Percentiles rank a stretch among this genome's conserved stretches.
These are phyloP conservation scores for Termitomyces sp. DNA, from an alignment of 768 basidiomycete genomes.

Conservation along the genomic window DNA sequence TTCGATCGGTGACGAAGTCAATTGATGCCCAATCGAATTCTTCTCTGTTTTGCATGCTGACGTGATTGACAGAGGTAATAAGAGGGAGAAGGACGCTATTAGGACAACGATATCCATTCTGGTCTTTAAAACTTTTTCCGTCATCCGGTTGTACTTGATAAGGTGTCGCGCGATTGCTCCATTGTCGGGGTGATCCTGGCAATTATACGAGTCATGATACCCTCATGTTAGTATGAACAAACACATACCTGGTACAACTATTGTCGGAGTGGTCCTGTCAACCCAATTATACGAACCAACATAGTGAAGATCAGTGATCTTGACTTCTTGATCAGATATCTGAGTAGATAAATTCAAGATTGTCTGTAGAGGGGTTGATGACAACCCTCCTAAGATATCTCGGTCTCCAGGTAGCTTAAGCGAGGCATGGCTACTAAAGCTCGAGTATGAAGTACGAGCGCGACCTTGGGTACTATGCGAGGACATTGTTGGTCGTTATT, in stretches of 20 bases:
- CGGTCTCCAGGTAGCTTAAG: constrained; percentile 16
- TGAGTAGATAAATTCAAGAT: constrained; percentile 16
- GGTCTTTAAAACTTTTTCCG: constrained; percentile 47
- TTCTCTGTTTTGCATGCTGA: constrained; percentile 23
- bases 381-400: constrained; percentile 30
- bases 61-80: constrained; percentile 50
- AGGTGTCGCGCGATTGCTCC: constrained; percentile 43
- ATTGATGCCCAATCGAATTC: constrained; percentile 37
- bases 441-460: neutral
- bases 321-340: constrained; percentile 22
- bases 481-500: neutral
- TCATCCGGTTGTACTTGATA: constrained; percentile 49
- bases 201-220: neutral
- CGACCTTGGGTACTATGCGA: neutral
- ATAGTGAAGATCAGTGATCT: constrained; percentile 29
- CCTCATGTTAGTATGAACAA: neutral
- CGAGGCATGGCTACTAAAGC: neutral
- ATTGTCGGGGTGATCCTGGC: constrained; percentile 44
- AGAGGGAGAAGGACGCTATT: constrained; percentile 42
- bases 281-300: constrained; percentile 54
- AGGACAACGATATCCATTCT: constrained; percentile 46
- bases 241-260: constrained; percentile 43
- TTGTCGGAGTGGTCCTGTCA: constrained; percentile 34
- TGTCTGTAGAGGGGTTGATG: constrained; percentile 19
- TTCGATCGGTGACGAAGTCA: constrained; percentile 58